These are phyloP conservation scores for Venturiaceae sp. DNA, from an alignment of 2,329 filamentous ascomycete genomes.

Conservation along the genomic window DNA sequence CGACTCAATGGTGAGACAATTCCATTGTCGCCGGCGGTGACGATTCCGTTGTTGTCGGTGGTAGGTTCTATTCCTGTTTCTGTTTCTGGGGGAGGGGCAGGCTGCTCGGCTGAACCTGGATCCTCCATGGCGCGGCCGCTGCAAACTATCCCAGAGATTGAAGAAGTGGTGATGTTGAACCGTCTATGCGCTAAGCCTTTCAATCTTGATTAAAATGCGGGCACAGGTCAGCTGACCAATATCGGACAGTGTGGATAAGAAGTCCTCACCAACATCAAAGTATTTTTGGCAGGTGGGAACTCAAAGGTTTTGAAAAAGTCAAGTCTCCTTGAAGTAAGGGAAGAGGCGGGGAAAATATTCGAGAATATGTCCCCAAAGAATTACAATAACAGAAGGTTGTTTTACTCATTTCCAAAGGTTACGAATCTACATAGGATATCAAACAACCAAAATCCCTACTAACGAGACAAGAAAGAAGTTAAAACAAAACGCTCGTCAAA, in stretches of 20 bases:
- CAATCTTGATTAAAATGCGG: too few relatives aligned
- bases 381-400: too few relatives aligned
- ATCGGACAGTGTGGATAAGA: too few relatives aligned
- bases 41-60: background rate
- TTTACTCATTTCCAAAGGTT: too few relatives aligned
- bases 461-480: background rate
- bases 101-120: background rate
- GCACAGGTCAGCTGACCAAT: too few relatives aligned
- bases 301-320: too few relatives aligned
- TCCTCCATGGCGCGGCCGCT: background rate
- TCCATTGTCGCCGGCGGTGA: background rate
- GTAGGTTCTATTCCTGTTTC: too few relatives aligned
- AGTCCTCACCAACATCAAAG: too few relatives aligned
- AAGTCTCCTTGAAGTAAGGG: too few relatives aligned
- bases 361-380: too few relatives aligned
- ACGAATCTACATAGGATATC: background rate
- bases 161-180: background rate
- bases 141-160: background rate
- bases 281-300: too few relatives aligned
- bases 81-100: background rate
- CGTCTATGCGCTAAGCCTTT: background rate
- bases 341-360: too few relatives aligned
- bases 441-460: background rate
- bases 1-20: slow-evolving; percentile 1
- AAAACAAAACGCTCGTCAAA: background rate